Conservation (phyloP, 1,284 basidiomycete species). For the Heterobasidion occidentale region DNA sequence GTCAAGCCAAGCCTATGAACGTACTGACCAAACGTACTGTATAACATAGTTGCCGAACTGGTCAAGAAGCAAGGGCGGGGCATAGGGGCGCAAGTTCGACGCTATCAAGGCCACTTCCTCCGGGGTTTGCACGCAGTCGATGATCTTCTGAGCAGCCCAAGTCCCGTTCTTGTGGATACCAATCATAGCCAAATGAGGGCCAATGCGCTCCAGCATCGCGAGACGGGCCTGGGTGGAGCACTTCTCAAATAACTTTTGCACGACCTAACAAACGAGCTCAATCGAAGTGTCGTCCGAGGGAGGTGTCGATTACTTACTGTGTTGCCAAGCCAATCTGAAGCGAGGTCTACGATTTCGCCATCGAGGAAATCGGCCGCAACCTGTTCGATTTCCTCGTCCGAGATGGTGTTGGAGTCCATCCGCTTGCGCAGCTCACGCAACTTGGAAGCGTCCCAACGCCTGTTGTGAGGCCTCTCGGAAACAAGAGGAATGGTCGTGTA, state of each 20-base stretch:
- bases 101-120: constrained; percentile 85
- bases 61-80: constrained; percentile 90
- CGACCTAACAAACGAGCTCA: constrained; percentile 42
- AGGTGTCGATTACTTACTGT: constrained; percentile 50
- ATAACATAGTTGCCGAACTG: constrained; percentile 99
- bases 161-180: constrained; percentile 99
- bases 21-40: constrained; percentile 46
- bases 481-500: constrained; percentile 88
- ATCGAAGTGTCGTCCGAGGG: not conserved
- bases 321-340: constrained; percentile 99
- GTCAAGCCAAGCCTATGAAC: no score
- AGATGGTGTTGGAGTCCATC: constrained; percentile 77
- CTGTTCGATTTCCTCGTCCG: constrained; percentile 84
- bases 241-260: constrained; percentile 96
- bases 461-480: constrained; percentile 75
- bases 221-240: constrained; percentile 74
- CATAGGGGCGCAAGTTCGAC: constrained; percentile 83
- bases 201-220: constrained; percentile 89
- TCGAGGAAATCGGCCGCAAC: constrained; percentile 88
- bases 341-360: constrained; percentile 85
- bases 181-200: constrained; percentile 93
- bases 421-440: constrained; percentile 92
- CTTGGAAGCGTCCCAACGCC: constrained; percentile 90
- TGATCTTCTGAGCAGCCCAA: constrained; percentile 99
- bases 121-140: constrained; percentile 87